These are phyloP conservation scores for Fusarium brachygibbosum DNA, from an alignment of 2,329 filamentous ascomycete genomes.

Conservation along the genomic window DNA sequence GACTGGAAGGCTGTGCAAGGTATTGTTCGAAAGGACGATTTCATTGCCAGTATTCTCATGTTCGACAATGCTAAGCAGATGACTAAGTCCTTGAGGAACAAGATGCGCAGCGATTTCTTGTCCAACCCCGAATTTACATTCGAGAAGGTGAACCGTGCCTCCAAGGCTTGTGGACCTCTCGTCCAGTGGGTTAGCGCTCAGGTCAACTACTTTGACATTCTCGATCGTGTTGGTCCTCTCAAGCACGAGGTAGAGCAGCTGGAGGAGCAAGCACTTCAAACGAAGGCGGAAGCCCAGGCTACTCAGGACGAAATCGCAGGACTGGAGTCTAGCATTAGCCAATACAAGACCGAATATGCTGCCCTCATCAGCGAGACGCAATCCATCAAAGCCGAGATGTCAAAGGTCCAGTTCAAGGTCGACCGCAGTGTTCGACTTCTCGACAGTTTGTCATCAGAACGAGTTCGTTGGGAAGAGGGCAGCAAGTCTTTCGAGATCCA, in stretches of 20 bases:
- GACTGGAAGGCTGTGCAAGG: slow-evolving; percentile 94
- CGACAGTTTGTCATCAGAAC: slow-evolving; percentile 94
- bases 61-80: slow-evolving; percentile 97
- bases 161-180: slow-evolving; percentile 94
- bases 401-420: slow-evolving; percentile 96
- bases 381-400: slow-evolving; percentile 97
- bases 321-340: slow-evolving; percentile 90
- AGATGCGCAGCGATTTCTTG: slow-evolving; percentile 93
- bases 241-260: slow-evolving; percentile 89
- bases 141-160: slow-evolving; percentile 94
- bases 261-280: slow-evolving; percentile 89
- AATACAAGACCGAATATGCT: slow-evolving; percentile 96
- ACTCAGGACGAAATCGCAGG: slow-evolving; percentile 88
- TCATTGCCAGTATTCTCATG: slow-evolving; percentile 97
- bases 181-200: slow-evolving; percentile 98
- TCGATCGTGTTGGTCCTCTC: slow-evolving; percentile 92
- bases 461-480: slow-evolving; percentile 93
- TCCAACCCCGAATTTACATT: slow-evolving; percentile 96
- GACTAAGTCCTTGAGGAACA: slow-evolving; percentile 83
- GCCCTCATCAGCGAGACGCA: slow-evolving; percentile 96
- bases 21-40: slow-evolving; percentile 92
- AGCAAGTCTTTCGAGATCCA: slow-evolving; percentile 99
- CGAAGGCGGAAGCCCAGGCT: slow-evolving; percentile 91
- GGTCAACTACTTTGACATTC: slow-evolving; percentile 96
- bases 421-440: slow-evolving; percentile 94